Evolutionary conservation across 1,284 basidiomycete species (phyloP).

Genomic region (Cryptococcus sp.): DNA sequence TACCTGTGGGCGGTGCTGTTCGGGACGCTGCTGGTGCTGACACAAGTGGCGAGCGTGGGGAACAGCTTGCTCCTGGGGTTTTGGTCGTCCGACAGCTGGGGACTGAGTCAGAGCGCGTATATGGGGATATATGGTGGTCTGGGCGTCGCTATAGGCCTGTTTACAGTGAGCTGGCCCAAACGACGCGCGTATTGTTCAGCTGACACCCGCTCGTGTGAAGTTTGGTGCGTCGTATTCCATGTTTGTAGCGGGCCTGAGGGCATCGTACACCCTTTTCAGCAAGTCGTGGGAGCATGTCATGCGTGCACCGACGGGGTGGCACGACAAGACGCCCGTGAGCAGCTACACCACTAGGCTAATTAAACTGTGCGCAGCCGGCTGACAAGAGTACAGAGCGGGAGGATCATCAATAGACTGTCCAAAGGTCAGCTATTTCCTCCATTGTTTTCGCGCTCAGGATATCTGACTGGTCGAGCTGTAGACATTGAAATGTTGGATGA

Average conservation of each 20-base stretch:
- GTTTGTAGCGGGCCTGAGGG: constrained; percentile 23
- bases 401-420: constrained; percentile 62
- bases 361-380: too few relatives aligned
- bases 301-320: constrained; percentile 26
- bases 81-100: constrained; percentile 34
- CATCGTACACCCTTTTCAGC: constrained; percentile 28
- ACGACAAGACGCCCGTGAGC: constrained; percentile 29
- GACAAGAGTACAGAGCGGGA: constrained; percentile 47
- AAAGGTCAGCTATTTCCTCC: constrained; percentile 32
- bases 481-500: constrained; percentile 39
- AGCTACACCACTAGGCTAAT: not conserved
- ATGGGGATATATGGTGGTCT: constrained; percentile 35
- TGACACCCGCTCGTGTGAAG: constrained; percentile 1
- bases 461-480: not conserved
- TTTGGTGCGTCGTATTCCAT: constrained; percentile 21
- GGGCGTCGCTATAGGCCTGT: constrained; percentile 16
- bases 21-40: constrained; percentile 17
- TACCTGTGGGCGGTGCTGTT: constrained; percentile 16
- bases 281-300: constrained; percentile 23
- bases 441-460: too few relatives aligned
- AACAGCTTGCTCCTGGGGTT: constrained; percentile 35
- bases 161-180: constrained; percentile 11
- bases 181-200: not conserved
- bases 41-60: constrained; percentile 28
- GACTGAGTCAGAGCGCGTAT: constrained; percentile 30